These are phyloP conservation scores for Bipolaris oryzae DNA, from an alignment of 2,329 filamentous ascomycete genomes.

Conservation along the genomic window DNA sequence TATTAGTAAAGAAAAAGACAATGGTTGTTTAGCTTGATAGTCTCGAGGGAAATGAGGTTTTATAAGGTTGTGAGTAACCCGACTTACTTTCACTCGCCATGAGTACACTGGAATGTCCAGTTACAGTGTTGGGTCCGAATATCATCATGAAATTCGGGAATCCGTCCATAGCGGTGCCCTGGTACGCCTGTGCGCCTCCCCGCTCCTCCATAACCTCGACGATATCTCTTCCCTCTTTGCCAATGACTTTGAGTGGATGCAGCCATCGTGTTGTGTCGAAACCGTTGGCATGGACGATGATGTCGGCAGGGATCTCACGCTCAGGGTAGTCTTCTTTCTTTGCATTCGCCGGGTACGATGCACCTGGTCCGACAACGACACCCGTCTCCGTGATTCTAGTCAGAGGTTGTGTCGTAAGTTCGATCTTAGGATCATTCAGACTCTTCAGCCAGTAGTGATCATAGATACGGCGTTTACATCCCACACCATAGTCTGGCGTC, in stretches of 20 bases:
- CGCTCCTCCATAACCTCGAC: constrained; percentile 63
- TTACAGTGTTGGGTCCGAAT: constrained; percentile 67
- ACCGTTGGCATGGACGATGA: constrained; percentile 67
- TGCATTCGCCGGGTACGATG: constrained; percentile 52
- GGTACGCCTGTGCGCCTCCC: constrained; percentile 68
- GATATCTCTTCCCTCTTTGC: constrained; percentile 57
- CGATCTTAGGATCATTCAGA: constrained; percentile 60
- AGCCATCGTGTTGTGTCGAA: constrained; percentile 64
- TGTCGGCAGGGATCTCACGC: constrained; percentile 60
- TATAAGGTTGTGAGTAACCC: no score
- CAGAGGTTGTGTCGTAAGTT: constrained; percentile 59
- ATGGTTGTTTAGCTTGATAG: not conserved
- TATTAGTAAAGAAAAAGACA: no score
- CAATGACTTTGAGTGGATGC: constrained; percentile 60
- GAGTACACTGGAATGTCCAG: constrained; percentile 66
- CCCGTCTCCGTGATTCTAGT: constrained; percentile 56
- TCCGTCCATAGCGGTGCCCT: constrained; percentile 62
- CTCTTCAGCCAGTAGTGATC: constrained; percentile 62
- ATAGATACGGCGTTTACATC: constrained; percentile 69
- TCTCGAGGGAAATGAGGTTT: not conserved
- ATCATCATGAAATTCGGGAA: constrained; percentile 68
- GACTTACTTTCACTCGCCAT: constrained; percentile 61
- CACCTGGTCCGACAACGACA: constrained; percentile 59
- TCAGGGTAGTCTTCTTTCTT: constrained; percentile 42
- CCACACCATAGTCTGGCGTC: constrained; percentile 66